Percentiles rank a stretch among this genome's conserved stretches.
phyloP scores from a whole-genome alignment of 2,329 filamentous ascomycete species.

The Pestalotiopsis sp. region DNA sequence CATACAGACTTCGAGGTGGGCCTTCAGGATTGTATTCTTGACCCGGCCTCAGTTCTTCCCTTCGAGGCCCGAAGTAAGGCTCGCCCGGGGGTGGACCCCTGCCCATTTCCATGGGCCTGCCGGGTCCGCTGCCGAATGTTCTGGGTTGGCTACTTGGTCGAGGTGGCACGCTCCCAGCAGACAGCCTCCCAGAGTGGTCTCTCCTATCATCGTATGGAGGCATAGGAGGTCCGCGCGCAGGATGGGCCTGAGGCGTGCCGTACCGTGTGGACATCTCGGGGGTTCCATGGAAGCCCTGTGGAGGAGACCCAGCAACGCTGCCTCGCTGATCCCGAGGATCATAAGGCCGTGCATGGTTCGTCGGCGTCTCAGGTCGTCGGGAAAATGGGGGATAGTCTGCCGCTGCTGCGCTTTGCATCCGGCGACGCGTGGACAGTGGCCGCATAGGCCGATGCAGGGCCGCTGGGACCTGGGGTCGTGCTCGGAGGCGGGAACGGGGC shows the following conservation, averaged over 20 bases:
- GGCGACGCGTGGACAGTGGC: conserved; percentile 55
- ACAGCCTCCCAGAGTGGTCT: conserved; percentile 35
- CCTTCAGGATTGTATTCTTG: conserved; percentile 58
- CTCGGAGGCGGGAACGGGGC: conserved; percentile 42
- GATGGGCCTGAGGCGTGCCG: conserved; percentile 59
- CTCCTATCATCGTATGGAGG: conserved; percentile 48
- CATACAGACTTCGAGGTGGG: conserved; percentile 44
- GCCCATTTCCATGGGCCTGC: conserved; percentile 49
- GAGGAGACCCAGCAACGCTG: conserved; percentile 48
- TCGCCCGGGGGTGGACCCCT: conserved; percentile 35
- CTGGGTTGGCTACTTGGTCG: conserved; percentile 56
- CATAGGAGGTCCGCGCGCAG: conserved; percentile 49
- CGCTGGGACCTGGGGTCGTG: conserved; percentile 38
- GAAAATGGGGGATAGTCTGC: conserved; percentile 56
- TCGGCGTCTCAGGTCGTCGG: conserved; percentile 67
- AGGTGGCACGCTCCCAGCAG: conserved; percentile 40
- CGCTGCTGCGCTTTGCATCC: conserved; percentile 50
- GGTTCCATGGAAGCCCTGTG: conserved; percentile 48
- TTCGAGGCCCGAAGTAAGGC: conserved; percentile 46
- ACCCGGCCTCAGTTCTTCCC: conserved; percentile 47
- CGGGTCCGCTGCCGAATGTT: conserved; percentile 45
- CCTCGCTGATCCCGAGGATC: conserved; percentile 45
- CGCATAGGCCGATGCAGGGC: conserved; percentile 47
- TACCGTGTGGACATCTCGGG: conserved; percentile 58
- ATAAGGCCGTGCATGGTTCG: conserved; percentile 65